A percentile compares a stretch with the other conserved stretches of the same genome.
These are phyloP conservation scores for Cladobotryum mycophilum DNA, from an alignment of 2,329 filamentous ascomycete species.

Conservation along the genomic window DNA sequence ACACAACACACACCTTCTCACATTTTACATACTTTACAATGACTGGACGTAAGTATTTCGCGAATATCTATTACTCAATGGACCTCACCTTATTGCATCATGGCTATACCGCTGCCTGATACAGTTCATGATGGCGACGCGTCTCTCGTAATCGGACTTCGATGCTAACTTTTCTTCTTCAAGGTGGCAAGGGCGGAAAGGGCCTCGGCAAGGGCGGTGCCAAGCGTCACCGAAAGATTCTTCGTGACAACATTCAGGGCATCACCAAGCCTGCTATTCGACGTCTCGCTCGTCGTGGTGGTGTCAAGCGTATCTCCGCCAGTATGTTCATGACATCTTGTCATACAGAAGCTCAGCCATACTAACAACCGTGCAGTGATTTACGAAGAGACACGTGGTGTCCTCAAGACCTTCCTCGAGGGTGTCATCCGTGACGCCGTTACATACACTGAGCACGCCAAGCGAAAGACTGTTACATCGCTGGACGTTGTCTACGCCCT, in stretches of 20 bases:
- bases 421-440: slow-evolving; percentile 70
- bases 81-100: not conserved
- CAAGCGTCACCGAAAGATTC: slow-evolving; percentile 98
- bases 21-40: slow-evolving; percentile 19
- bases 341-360: not conserved
- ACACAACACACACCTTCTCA: slow-evolving; percentile 5
- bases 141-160: not conserved
- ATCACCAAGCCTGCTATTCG: slow-evolving; percentile 98
- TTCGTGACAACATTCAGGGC: slow-evolving; percentile 99
- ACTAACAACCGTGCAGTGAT: slow-evolving; percentile 44
- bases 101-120: no score
- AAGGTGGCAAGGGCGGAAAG: slow-evolving; percentile 93
- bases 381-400: slow-evolving; percentile 72
- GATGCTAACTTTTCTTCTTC: not conserved
- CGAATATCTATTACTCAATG: no score
- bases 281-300: slow-evolving; percentile 96
- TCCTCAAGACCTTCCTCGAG: slow-evolving; percentile 73
- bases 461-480: slow-evolving; percentile 72
- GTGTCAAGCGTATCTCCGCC: slow-evolving; percentile 99
- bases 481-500: slow-evolving; percentile 62
- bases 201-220: slow-evolving; percentile 96
- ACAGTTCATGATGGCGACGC: not conserved
- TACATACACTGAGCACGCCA: slow-evolving; percentile 75
- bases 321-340: slow-evolving; percentile 49
- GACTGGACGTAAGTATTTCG: slow-evolving; percentile 30